Percentiles rank a stretch among this genome's conserved stretches.
Conservation (phyloP, 164 flowering plant species). For the Tetracentron sinense region DNA sequence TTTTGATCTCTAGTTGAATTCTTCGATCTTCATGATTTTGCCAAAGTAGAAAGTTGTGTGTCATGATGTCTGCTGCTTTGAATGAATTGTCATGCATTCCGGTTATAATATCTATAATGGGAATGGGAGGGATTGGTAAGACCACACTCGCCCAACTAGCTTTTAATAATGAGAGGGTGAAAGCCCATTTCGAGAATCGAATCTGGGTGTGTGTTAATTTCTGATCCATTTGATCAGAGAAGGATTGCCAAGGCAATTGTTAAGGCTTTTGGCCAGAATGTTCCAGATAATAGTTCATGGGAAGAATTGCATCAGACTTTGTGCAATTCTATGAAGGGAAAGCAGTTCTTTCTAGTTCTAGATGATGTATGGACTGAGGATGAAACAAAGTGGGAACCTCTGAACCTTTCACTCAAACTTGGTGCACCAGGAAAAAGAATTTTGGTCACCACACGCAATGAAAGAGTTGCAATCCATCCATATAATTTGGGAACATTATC, state of each 20-base stretch:
- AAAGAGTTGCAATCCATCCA: conserved; percentile 6
- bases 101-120: conserved; percentile 15
- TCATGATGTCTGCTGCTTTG: too few species aligned
- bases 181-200: background rate
- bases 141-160: conserved; percentile 22
- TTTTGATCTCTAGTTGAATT: too few species aligned
- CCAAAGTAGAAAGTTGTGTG: too few species aligned
- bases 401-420: background rate
- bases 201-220: conserved; percentile 8
- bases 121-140: conserved; percentile 23
- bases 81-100: too few species aligned
- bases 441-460: conserved; percentile 20
- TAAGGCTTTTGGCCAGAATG: background rate
- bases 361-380: conserved; percentile 26
- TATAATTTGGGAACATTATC: conserved; percentile 7
- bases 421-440: conserved; percentile 17
- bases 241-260: conserved; percentile 17
- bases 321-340: background rate
- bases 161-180: conserved; percentile 6
- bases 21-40: too few species aligned
- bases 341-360: conserved; percentile 17
- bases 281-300: background rate
- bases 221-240: conserved; percentile 7
- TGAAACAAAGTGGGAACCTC: conserved; percentile 12
- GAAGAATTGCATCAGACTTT: background rate